Percentiles rank a stretch among this genome's conserved stretches.
Evolutionary conservation across 2,329 filamentous ascomycete species (phyloP).

Genomic region (Magnaporthales sp.): DNA sequence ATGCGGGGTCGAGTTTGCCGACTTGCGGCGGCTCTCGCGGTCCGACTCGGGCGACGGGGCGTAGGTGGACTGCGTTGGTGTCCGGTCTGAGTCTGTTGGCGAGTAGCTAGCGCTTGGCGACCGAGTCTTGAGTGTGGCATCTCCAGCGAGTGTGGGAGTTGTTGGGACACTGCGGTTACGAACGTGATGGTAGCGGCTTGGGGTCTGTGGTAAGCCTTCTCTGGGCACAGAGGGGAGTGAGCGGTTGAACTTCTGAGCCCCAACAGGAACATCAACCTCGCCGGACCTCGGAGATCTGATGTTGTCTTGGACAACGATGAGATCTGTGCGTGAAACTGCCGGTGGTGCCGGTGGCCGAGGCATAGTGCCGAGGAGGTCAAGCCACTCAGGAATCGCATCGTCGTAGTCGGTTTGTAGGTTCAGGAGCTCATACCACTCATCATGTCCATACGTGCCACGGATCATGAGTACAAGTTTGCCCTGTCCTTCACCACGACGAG

Average conservation of each 20-base stretch:
- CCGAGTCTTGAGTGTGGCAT: slow-evolving; percentile 1
- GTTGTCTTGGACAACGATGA: neutral
- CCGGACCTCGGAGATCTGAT: slow-evolving; percentile 8
- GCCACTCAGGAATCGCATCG: slow-evolving; percentile 75
- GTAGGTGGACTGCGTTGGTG: slow-evolving; percentile 26
- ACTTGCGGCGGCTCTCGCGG: neutral
- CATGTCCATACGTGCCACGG: slow-evolving; percentile 51
- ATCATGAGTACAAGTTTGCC: slow-evolving; percentile 82
- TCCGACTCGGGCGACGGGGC: slow-evolving; percentile 2
- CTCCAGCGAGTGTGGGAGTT: slow-evolving; percentile 13
- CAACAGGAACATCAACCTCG: slow-evolving; percentile 26
- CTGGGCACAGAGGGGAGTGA: slow-evolving; percentile 13
- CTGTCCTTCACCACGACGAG: slow-evolving; percentile 61
- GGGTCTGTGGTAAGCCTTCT: slow-evolving; percentile 17
- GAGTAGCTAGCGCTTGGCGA: neutral
- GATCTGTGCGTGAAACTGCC: slow-evolving; percentile 6
- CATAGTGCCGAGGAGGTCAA: slow-evolving; percentile 60
- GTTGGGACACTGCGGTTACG: slow-evolving; percentile 18
- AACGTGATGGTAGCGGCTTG: slow-evolving; percentile 24
- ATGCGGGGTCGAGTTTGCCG: slow-evolving; percentile 24
- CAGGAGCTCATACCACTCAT: slow-evolving; percentile 78
- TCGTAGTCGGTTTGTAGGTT: slow-evolving; percentile 69
- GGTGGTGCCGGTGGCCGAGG: slow-evolving; percentile 36
- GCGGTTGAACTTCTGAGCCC: slow-evolving; percentile 22
- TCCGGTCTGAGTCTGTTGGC: slow-evolving; percentile 22